Conservation (phyloP, 2,329 filamentous ascomycete genomes). For the Colletotrichum limetticola region DNA sequence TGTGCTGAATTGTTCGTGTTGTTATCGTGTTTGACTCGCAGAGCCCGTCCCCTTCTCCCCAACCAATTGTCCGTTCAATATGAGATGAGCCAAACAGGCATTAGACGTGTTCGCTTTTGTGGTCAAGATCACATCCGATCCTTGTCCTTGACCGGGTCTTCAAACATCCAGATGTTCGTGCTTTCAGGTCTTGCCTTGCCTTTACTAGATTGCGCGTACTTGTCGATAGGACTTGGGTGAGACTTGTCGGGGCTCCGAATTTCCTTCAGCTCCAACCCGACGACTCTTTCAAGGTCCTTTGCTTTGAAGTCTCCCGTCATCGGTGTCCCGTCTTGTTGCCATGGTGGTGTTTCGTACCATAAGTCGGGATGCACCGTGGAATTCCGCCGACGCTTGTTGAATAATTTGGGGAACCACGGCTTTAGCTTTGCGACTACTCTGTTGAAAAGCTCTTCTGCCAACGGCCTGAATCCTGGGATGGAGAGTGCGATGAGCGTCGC, state of each 20-base stretch:
- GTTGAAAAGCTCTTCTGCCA: slow-evolving; percentile 37
- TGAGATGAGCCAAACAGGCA: neutral
- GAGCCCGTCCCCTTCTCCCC: neutral
- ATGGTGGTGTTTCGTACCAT: slow-evolving; percentile 18
- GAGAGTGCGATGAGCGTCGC: slow-evolving; percentile 62
- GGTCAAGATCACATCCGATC: no score
- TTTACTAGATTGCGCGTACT: neutral
- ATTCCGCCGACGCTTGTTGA: neutral
- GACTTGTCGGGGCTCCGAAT: neutral
- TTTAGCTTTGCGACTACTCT: neutral
- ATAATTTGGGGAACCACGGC: neutral
- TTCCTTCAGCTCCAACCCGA: neutral
- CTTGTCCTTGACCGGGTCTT: neutral
- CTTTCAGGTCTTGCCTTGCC: neutral
- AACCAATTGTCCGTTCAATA: neutral
- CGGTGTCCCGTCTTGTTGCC: slow-evolving; percentile 9
- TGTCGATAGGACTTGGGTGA: neutral
- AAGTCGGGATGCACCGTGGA: neutral
- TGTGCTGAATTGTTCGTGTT: neutral
- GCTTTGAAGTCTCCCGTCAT: neutral
- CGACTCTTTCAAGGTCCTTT: neutral
- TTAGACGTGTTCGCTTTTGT: neutral
- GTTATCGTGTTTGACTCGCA: neutral
- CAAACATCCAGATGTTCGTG: slow-evolving; percentile 12
- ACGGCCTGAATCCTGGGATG: slow-evolving; percentile 59